phyloP scores from a whole-genome alignment of 148 eudicot genomes.

The Rhododendron molle region DNA sequence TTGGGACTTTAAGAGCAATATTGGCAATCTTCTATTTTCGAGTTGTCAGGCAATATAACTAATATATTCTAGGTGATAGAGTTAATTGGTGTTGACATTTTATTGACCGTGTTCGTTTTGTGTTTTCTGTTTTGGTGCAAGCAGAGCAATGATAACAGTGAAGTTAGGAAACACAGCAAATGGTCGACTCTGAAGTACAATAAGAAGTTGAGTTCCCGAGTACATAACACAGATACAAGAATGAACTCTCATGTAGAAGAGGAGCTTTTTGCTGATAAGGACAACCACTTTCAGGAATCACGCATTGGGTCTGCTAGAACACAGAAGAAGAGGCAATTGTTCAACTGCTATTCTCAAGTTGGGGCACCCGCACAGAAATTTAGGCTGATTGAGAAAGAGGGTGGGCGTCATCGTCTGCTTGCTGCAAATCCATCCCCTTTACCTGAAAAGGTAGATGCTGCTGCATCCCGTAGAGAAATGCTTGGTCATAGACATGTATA shows the following conservation, averaged over 20 bases:
- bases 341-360: slow-evolving; percentile 20
- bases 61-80: neutral
- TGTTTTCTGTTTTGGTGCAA: slow-evolving; percentile 5
- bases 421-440: slow-evolving; percentile 21
- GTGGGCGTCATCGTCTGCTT: slow-evolving; percentile 19
- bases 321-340: slow-evolving; percentile 46
- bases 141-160: slow-evolving; percentile 37
- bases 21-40: neutral
- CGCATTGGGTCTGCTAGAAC: slow-evolving; percentile 26
- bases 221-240: slow-evolving; percentile 16
- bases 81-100: neutral
- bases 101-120: neutral
- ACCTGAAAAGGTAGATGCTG: slow-evolving; percentile 62
- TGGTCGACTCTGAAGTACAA: slow-evolving; percentile 25
- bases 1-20: neutral
- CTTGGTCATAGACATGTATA: slow-evolving; percentile 34
- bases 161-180: slow-evolving; percentile 31
- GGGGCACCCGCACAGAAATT: slow-evolving; percentile 38
- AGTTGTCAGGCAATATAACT: neutral
- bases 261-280: slow-evolving; percentile 20
- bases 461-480: slow-evolving; percentile 37
- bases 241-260: slow-evolving; percentile 23
- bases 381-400: slow-evolving; percentile 30
- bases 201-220: slow-evolving; percentile 22
- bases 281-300: slow-evolving; percentile 22